Percentiles rank a stretch among this genome's conserved stretches.
Evolutionary conservation across 495 filamentous ascomycete species (phyloP).

Genomic region (Lepidopterella palustris): DNA sequence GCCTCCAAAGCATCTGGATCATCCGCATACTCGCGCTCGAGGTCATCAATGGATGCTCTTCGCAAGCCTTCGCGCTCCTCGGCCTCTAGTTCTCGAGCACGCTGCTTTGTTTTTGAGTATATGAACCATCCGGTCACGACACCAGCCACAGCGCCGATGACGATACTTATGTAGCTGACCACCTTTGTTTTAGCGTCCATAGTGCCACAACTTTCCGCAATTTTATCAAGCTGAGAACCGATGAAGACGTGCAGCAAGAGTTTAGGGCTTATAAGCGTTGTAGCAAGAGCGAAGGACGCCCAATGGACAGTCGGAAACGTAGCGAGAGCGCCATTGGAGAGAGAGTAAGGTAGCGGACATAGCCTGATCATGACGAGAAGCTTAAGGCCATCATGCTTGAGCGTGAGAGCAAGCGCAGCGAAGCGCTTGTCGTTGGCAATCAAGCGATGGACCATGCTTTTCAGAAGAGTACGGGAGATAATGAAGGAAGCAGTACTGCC

Average conservation of each 20-base stretch:
- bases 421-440: constrained; percentile 78
- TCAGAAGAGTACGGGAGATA: constrained; percentile 68
- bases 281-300: constrained; percentile 70
- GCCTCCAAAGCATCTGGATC: constrained; percentile 33
- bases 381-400: constrained; percentile 78
- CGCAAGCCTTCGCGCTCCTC: constrained; percentile 58
- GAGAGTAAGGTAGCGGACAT: constrained; percentile 88
- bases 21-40: constrained; percentile 34
- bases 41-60: constrained; percentile 15
- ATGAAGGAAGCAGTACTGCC: constrained; percentile 76
- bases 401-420: constrained; percentile 59
- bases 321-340: constrained; percentile 89
- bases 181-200: constrained; percentile 61
- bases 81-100: constrained; percentile 77
- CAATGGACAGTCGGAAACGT: constrained; percentile 85
- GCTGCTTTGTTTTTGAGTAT: constrained; percentile 72
- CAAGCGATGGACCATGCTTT: constrained; percentile 66
- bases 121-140: constrained; percentile 74
- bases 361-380: constrained; percentile 88
- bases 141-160: constrained; percentile 63
- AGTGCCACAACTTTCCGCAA: constrained; percentile 56
- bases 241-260: constrained; percentile 90
- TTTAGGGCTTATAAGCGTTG: constrained; percentile 71
- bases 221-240: constrained; percentile 64
- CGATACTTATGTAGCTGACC: constrained; percentile 77